Base-by-base conservation (phyloP, 257 asterid genomes). In the Gentiana macrophylla region DNA sequence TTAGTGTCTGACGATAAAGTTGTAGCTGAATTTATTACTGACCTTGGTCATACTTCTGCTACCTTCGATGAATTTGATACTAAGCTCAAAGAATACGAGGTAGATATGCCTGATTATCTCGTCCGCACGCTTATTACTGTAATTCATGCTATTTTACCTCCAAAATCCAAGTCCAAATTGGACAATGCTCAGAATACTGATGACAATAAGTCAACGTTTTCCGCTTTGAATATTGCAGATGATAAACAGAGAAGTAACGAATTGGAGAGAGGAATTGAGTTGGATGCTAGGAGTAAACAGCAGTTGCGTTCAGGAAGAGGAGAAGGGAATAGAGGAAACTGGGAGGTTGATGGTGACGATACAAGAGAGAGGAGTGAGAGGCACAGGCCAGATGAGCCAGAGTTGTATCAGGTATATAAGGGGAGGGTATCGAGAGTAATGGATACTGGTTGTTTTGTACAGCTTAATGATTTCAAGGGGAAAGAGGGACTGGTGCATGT, bases 381-480 rank as follows among this genome's bases (percentile, higher is more conserved):
- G 62, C 36, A 46, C 59, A 53, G 41, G 38, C 33, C 75, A 4
- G 84, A 72, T 33, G 94, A 86, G 76, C 86, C 78, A 0, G 94
- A 79, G 49, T 65, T 89, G 64, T 89, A 78, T 62, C 45, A 59
- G 46, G 88, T 91, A 36, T 91, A 84, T 44, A 91, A 91, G 62
- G 98, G 96, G 37, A 79, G 92, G 77, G 86, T 87, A 33, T 81
- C 95, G 1, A 78, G 86, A 76, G 97, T 87, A 68, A 91, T 84
- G 94, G 96, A 87, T 24, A 70, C 84, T 12, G 95, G 97, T 8
- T 87, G 98, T 70, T 91, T 91, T 66, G 98, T 91, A 55, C 96
- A 84, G 75, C 75, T 91, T 54, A 69, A 69, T 59, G 92, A 73
- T 2, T 82, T 78, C 37, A 76, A 70, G 62, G 98, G 95, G 55